Conservation (phyloP, 2,329 filamentous ascomycete genomes). For the Mollisia scopiformis region DNA sequence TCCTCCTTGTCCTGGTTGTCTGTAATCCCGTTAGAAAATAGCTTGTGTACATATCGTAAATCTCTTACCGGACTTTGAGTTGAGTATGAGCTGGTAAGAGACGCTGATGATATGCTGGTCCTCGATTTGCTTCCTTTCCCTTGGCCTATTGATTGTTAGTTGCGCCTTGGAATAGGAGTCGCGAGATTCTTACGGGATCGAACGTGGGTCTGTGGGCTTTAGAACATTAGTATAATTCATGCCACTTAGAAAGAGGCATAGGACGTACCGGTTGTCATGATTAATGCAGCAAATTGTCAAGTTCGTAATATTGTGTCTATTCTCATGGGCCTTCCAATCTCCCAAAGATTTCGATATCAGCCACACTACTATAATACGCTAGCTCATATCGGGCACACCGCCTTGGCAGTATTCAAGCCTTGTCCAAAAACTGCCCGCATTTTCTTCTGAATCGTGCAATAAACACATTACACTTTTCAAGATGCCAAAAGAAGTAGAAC, state of each 20-base stretch:
- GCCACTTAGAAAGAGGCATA: background rate
- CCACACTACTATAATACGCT: background rate
- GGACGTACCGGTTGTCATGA: constrained; percentile 54
- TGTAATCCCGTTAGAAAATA: constrained; percentile 37
- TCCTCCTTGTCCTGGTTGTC: constrained; percentile 87
- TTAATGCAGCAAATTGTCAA: constrained; percentile 7
- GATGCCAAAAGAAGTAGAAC: constrained; percentile 93
- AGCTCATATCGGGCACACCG: background rate
- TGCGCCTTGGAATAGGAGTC: background rate
- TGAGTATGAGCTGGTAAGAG: constrained; percentile 92
- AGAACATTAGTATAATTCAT: constrained; percentile 18
- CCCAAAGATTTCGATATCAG: constrained; percentile 1
- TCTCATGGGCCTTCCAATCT: background rate
- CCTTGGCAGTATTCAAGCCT: background rate
- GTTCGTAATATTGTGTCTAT: background rate
- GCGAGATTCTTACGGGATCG: constrained; percentile 71
- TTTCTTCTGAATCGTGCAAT: background rate
- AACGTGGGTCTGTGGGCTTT: constrained; percentile 87
- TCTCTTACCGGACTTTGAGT: constrained; percentile 77
- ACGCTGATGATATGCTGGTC: constrained; percentile 93
- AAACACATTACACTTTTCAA: constrained; percentile 2
- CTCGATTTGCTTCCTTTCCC: constrained; percentile 92
- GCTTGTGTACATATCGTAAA: background rate
- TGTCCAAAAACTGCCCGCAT: background rate
- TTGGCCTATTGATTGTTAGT: constrained; percentile 62